Evolutionary conservation across 306 rosid genomes (phyloP), one percentile per base, ranked within the genome.

Genomic region (Begonia loranthoides): DNA sequence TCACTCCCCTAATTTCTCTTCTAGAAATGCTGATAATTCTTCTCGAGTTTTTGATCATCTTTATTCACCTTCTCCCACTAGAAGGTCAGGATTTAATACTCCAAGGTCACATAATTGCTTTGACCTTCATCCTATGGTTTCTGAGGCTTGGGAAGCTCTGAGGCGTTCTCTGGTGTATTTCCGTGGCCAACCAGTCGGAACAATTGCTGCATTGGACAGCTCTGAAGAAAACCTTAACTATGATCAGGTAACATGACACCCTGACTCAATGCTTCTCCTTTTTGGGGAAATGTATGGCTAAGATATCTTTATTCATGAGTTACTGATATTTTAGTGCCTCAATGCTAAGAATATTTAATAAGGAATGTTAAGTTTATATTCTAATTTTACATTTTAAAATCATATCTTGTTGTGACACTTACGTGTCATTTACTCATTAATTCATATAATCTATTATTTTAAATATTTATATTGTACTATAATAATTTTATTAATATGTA

Each of bases 21-120:
- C 68, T 46, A 62, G 62, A 52, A 65, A 56, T 70, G 45, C 43
- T 15, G 95, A 87, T 0, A 54, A 3, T 72, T 21, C 15, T 50
- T 52, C 45, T 62, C 79, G 83, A 49, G 34, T 15, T 10, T 48
- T 13, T 13, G 94, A 79, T 40, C 72, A 59, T 60, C 12, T 60
- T 33, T 28, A 49, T 51, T 84, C 85, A 1, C 83, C 82, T 39
- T 81, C 82, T 1, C 87, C 86, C 13, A 33, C 57, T 53, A 69
- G 63, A 55, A 76, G 60, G 63, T 69, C 80, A 9, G 75, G 59
- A 15, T 12, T 59, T 52, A 71, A 64, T 19, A 66, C 87, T 52
- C 92, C 92, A 44, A 63, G 68, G 76, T 79, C 87, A 54, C 59
- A 24, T 13, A 40, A 21, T 44, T 21, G 50, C 19, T 6, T 55